Conservation (phyloP, 768 basidiomycete species). For the Collybia mongolica region DNA sequence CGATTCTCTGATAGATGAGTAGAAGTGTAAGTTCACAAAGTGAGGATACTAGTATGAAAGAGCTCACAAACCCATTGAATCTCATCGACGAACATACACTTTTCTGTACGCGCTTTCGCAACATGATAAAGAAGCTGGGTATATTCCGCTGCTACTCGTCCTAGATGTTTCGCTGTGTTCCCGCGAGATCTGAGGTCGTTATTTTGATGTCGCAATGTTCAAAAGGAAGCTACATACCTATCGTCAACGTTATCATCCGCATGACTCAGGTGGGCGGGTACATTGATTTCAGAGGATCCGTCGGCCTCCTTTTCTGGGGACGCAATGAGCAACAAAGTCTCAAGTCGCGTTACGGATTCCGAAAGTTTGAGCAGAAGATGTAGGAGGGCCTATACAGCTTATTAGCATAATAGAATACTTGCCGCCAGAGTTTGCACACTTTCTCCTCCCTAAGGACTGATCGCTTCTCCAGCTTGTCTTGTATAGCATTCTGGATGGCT, state of each 20-base stretch:
- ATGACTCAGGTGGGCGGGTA: conserved; percentile 30
- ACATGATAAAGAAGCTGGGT: conserved; percentile 89
- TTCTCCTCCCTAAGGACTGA: conserved; percentile 84
- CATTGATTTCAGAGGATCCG: conserved; percentile 29
- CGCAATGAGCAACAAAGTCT: conserved; percentile 76
- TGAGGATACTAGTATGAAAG: conserved; percentile 7
- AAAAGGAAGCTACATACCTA: conserved; percentile 22
- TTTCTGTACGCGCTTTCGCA: conserved; percentile 74
- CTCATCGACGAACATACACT: conserved; percentile 78
- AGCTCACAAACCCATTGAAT: conserved; percentile 75
- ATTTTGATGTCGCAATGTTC: background rate
- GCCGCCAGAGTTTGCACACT: conserved; percentile 34
- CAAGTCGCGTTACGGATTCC: conserved; percentile 86
- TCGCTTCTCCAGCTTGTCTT: conserved; percentile 75
- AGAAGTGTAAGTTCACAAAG: conserved; percentile 6
- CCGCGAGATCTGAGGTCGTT: conserved; percentile 45
- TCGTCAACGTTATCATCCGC: conserved; percentile 45
- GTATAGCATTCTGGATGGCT: conserved; percentile 68
- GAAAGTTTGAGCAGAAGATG: conserved; percentile 90
- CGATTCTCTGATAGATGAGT: conserved; percentile 65
- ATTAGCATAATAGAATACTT: conserved; percentile 3
- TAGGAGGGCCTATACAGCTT: conserved; percentile 61
- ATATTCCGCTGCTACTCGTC: conserved; percentile 87
- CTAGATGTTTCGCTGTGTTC: conserved; percentile 75
- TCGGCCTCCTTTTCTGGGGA: conserved; percentile 44